Evolutionary conservation across 2,329 filamentous ascomycete species (phyloP).

Genomic region (Colletotrichum sp.): DNA sequence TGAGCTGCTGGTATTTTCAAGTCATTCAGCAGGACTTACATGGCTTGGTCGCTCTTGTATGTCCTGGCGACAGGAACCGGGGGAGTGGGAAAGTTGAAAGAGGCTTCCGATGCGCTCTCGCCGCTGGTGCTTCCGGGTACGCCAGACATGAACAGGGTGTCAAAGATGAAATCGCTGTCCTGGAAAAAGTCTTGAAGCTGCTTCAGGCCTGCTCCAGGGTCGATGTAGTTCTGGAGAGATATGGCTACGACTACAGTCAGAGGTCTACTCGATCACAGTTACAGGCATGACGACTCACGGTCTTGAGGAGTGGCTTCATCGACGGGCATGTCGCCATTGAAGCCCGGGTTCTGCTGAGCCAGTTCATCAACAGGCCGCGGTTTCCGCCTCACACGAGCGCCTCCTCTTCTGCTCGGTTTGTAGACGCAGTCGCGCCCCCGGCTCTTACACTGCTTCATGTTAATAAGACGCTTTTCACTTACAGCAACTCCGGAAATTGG

Average conservation of each 20-base stretch:
- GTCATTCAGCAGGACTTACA: constrained; percentile 34
- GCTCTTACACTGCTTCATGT: constrained; percentile 36
- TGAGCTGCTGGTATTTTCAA: neutral
- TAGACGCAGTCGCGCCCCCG: constrained; percentile 47
- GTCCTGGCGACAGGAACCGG: constrained; percentile 41
- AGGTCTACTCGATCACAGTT: neutral
- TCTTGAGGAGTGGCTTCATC: constrained; percentile 31
- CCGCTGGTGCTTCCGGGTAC: constrained; percentile 21
- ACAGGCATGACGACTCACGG: constrained; percentile 26
- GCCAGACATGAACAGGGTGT: constrained; percentile 41
- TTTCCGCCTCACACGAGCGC: constrained; percentile 47
- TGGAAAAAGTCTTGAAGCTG: constrained; percentile 48
- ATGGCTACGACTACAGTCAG: constrained; percentile 29
- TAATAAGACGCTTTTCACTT: constrained; percentile 7
- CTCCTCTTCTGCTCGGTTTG: constrained; percentile 47
- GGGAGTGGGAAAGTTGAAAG: constrained; percentile 1
- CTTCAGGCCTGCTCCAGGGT: constrained; percentile 52
- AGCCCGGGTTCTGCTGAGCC: constrained; percentile 27
- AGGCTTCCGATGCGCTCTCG: constrained; percentile 21
- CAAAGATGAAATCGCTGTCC: constrained; percentile 54
- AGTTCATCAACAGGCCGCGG: constrained; percentile 8
- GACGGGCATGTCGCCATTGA: constrained; percentile 28
- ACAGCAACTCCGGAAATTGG: neutral
- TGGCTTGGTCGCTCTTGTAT: constrained; percentile 43
- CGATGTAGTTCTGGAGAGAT: constrained; percentile 44